phyloP scores from a whole-genome alignment of 495 filamentous ascomycete species.

The Daldinia childiae region DNA sequence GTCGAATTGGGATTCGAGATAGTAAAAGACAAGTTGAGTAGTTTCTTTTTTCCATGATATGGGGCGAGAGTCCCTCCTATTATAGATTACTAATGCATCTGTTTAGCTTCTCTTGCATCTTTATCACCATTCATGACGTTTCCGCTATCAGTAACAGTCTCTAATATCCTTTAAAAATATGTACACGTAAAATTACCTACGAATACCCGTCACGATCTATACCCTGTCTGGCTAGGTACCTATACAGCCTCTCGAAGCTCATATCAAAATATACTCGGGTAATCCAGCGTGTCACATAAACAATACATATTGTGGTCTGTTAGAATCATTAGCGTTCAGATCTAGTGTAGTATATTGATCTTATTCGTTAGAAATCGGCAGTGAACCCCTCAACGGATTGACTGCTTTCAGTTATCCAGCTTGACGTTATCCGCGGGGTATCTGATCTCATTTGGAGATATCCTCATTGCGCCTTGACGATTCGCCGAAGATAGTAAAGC shows the following conservation, averaged over 20 bases:
- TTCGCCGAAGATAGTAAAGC: constrained; percentile 30
- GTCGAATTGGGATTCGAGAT: too few species aligned
- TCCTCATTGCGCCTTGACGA: constrained; percentile 18
- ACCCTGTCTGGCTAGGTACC: not conserved
- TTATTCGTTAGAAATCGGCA: constrained; percentile 12
- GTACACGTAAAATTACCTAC: not conserved
- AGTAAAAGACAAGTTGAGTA: not conserved
- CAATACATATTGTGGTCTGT: not conserved
- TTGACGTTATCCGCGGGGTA: constrained; percentile 43
- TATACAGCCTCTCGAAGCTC: not conserved
- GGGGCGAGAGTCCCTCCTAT: not conserved
- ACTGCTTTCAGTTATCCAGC: constrained; percentile 1
- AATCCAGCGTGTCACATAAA: not conserved
- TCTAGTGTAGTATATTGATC: not conserved
- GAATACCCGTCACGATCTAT: not conserved
- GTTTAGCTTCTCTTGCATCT: not conserved
- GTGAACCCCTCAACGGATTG: constrained; percentile 15
- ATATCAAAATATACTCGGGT: not conserved
- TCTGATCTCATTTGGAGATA: constrained; percentile 40
- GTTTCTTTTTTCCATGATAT: not conserved
- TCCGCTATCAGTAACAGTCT: not conserved
- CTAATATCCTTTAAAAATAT: not conserved
- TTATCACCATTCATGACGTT: not conserved
- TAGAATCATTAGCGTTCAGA: constrained; percentile 7
- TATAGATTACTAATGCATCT: not conserved